Conservation (phyloP, 83 land plant genomes). For the Picea mariana region DNA sequence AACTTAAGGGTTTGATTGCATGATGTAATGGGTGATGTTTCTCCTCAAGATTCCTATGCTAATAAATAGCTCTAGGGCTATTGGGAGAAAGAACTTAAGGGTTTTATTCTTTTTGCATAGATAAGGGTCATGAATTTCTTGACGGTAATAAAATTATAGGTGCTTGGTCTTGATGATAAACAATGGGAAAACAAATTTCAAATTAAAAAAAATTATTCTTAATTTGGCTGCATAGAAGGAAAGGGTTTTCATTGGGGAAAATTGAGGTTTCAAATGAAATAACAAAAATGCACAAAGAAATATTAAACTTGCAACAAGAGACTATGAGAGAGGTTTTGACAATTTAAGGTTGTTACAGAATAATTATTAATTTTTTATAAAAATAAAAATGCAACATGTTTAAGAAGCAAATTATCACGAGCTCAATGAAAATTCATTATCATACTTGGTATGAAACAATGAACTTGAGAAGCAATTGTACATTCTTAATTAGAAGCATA, state of each 20-base stretch:
- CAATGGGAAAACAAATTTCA: background rate
- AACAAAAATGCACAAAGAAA: constrained; percentile 39
- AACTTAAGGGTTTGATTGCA: constrained; percentile 14
- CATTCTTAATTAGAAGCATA: background rate
- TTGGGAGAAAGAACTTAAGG: constrained; percentile 16
- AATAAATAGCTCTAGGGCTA: constrained; percentile 3
- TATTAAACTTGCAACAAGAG: constrained; percentile 36
- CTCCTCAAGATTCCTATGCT: constrained; percentile 1
- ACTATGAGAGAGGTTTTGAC: constrained; percentile 19
- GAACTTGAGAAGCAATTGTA: constrained; percentile 3
- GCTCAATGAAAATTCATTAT: background rate
- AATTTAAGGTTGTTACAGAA: constrained; percentile 46
- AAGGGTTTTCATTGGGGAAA: constrained; percentile 25
- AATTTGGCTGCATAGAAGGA: background rate
- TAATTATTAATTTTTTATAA: constrained; percentile 20
- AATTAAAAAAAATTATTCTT: no score
- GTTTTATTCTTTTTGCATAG: background rate
- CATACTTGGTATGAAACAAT: background rate
- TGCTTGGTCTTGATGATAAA: background rate
- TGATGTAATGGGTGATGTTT: constrained; percentile 7
- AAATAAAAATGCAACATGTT: constrained; percentile 16
- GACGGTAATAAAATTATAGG: background rate
- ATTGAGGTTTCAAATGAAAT: constrained; percentile 35
- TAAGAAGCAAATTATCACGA: constrained; percentile 14
- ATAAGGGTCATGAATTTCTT: background rate